Percentiles rank a stretch among this genome's conserved stretches.
These are phyloP conservation scores for Dioscorea dumetorum DNA, from an alignment of 106 monocot genomes.

Conservation along the genomic window DNA sequence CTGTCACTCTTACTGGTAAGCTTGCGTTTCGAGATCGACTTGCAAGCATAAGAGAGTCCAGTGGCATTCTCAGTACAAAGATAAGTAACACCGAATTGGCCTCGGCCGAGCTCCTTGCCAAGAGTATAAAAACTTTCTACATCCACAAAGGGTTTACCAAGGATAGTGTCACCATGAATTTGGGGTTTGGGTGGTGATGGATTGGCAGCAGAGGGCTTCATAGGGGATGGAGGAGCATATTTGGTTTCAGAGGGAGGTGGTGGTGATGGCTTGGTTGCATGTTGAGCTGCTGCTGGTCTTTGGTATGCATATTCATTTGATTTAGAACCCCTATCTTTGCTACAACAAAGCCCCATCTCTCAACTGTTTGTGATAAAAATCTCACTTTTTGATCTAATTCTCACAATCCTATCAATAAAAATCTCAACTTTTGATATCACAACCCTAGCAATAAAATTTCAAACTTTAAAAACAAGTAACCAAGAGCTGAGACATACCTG, in stretches of 20 bases:
- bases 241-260: constrained; percentile 1
- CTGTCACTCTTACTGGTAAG: constrained; percentile 26
- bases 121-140: constrained; percentile 26
- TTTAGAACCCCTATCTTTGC: constrained; percentile 3
- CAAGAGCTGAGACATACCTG: not conserved
- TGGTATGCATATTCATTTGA: constrained; percentile 4
- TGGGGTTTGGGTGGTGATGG: not conserved
- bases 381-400: too few relatives aligned
- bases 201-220: not conserved
- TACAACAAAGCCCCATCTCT: constrained; percentile 11
- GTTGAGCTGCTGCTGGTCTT: constrained; percentile 1
- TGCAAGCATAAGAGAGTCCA: constrained; percentile 41
- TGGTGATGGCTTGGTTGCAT: not conserved
- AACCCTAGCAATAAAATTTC: not conserved
- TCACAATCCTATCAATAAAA: not conserved
- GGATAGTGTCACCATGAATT: constrained; percentile 25
- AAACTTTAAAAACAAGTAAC: not conserved
- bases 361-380: not conserved
- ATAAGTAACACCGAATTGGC: constrained; percentile 56
- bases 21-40: constrained; percentile 55
- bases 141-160: constrained; percentile 32
- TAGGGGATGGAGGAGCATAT: not conserved
- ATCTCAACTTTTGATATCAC: not conserved
- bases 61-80: constrained; percentile 42
- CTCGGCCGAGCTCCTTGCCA: constrained; percentile 51